A percentile compares a stretch with the other conserved stretches of the same genome.
Conservation (phyloP, 2,329 filamentous ascomycete species). For the Nigrospora oryzae region DNA sequence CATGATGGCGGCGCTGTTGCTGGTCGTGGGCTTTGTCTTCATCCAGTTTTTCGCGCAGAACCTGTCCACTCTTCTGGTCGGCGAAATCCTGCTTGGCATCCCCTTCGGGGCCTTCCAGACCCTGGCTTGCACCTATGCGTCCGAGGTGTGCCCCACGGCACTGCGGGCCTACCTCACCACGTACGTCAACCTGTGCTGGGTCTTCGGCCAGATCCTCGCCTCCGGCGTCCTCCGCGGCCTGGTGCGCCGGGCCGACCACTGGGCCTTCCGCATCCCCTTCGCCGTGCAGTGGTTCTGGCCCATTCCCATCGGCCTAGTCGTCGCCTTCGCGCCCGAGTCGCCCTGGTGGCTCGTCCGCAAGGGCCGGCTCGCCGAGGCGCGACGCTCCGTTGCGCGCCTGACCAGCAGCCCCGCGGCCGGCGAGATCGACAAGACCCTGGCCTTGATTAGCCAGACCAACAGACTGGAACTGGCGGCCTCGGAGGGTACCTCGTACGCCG, state of each 20-base stretch:
- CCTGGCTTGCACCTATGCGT: conserved; percentile 26
- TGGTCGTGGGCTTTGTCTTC: conserved; percentile 25
- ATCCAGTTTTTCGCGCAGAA: conserved; percentile 24
- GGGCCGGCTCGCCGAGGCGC: conserved; percentile 17
- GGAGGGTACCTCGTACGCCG: conserved; percentile 21
- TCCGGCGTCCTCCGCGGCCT: conserved; percentile 25
- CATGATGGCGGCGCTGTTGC: conserved; percentile 22
- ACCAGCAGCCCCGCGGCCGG: conserved; percentile 10
- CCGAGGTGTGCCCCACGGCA: conserved; percentile 25
- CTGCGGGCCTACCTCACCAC: conserved; percentile 27
- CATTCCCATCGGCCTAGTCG: conserved; percentile 6
- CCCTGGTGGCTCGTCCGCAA: conserved; percentile 5
- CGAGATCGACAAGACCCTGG: conserved; percentile 22
- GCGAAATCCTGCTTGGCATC: conserved; percentile 25
- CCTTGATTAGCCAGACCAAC: conserved; percentile 30
- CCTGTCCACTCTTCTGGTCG: conserved; percentile 19
- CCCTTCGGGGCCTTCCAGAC: conserved; percentile 25
- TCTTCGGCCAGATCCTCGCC: conserved; percentile 28
- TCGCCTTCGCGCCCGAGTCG: conserved; percentile 5
- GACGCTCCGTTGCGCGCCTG: conserved; percentile 17
- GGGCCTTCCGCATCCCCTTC: conserved; percentile 28
- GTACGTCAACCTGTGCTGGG: conserved; percentile 31
- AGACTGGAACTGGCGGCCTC: conserved; percentile 21
- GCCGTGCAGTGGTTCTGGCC: conserved; percentile 31
- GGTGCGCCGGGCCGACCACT: conserved; percentile 18